Conservation (phyloP, 2,329 filamentous ascomycete species). For the Fusarium avenaceum region DNA sequence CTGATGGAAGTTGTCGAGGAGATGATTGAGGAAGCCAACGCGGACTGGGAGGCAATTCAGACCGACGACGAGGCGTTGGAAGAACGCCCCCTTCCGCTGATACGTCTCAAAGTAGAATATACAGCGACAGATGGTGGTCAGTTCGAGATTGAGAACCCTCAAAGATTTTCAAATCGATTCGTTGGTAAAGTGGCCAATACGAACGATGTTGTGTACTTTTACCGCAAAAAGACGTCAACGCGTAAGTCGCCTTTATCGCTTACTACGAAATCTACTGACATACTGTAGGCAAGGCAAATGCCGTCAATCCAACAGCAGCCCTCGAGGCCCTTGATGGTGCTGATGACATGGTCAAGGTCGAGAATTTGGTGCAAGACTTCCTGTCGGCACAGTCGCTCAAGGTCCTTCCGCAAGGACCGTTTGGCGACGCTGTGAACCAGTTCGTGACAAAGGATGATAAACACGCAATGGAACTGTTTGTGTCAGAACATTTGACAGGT, state of each 20-base stretch:
- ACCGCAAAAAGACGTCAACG: slow-evolving; percentile 83
- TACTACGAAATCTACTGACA: slow-evolving; percentile 15
- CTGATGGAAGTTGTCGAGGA: slow-evolving; percentile 84
- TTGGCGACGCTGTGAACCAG: slow-evolving; percentile 91
- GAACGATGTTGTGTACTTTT: slow-evolving; percentile 93
- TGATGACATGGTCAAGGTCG: slow-evolving; percentile 83
- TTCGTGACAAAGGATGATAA: slow-evolving; percentile 98
- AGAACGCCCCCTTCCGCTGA: slow-evolving; percentile 80
- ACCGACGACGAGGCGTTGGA: slow-evolving; percentile 71
- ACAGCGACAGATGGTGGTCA: slow-evolving; percentile 85
- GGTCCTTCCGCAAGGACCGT: slow-evolving; percentile 91
- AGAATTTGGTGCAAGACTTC: slow-evolving; percentile 89
- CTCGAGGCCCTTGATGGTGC: slow-evolving; percentile 64
- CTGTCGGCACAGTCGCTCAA: slow-evolving; percentile 89
- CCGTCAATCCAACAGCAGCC: slow-evolving; percentile 73
- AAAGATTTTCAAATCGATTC: slow-evolving; percentile 95
- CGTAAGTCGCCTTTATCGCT: slow-evolving; percentile 37
- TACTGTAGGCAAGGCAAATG: slow-evolving; percentile 50
- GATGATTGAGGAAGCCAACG: slow-evolving; percentile 86
- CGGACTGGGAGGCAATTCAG: slow-evolving; percentile 85
- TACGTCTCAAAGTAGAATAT: slow-evolving; percentile 92
- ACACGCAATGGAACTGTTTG: slow-evolving; percentile 87
- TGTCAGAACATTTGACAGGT: slow-evolving; percentile 76
- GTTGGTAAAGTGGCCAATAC: slow-evolving; percentile 91
- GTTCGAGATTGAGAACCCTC: slow-evolving; percentile 94